phyloP scores from a whole-genome alignment of 1,284 basidiomycete species.

The Ceratorhiza oryzae-sativae region DNA sequence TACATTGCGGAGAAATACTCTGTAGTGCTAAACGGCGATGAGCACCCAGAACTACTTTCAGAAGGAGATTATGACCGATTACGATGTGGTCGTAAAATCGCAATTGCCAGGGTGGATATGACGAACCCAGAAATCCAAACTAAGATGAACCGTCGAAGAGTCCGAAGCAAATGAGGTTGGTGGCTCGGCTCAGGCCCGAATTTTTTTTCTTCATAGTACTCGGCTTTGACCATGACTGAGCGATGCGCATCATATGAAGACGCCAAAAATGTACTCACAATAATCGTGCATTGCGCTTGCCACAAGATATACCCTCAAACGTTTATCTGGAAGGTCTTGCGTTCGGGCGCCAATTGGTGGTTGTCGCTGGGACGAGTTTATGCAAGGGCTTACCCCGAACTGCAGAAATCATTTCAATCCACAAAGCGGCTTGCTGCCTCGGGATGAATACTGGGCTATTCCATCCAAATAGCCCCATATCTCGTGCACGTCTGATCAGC shows the following conservation, averaged over 20 bases:
- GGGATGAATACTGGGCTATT: not conserved
- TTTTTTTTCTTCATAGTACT: slow-evolving; percentile 1
- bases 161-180: not conserved
- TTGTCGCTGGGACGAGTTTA: not conserved
- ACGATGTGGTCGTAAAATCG: slow-evolving; percentile 4
- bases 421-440: slow-evolving; percentile 1
- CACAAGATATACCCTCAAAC: slow-evolving; percentile 3
- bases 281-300: slow-evolving; percentile 17
- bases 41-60: too few species aligned
- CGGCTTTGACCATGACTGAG: not conserved
- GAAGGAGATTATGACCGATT: too few species aligned
- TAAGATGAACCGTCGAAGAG: not conserved
- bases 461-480: slow-evolving; percentile 19
- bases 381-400: not conserved
- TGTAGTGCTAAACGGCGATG: too few species aligned
- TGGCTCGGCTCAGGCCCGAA: not conserved
- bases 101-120: not conserved
- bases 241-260: not conserved
- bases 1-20: too few species aligned
- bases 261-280: not conserved
- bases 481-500: not conserved
- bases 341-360: not conserved
- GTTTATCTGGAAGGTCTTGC: slow-evolving; percentile 11
- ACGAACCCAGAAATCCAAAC: slow-evolving; percentile 19
- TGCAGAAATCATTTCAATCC: slow-evolving; percentile 20